Evolutionary conservation across 106 monocot genomes (phyloP).

Genomic region (Chionographis japonica): DNA sequence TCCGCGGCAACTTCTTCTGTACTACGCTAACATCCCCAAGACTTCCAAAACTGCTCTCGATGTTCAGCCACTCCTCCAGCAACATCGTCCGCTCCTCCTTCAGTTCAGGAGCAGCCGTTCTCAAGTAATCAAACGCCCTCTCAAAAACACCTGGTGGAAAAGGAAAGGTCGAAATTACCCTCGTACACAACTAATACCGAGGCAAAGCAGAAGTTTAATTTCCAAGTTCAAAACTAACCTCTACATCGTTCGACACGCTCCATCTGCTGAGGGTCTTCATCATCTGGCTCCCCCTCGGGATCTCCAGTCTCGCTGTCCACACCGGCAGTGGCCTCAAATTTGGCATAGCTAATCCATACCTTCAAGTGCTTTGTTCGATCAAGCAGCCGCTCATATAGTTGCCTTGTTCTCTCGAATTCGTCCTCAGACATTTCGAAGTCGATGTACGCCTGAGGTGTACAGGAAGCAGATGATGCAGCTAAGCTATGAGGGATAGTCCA

Average conservation of each 20-base stretch:
- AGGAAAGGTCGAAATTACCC: neutral
- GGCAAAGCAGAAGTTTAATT: neutral
- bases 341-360: constrained; percentile 92
- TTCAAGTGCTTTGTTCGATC: constrained; percentile 92
- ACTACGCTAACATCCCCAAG: constrained; percentile 67
- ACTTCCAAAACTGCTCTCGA: constrained; percentile 55
- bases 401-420: constrained; percentile 70
- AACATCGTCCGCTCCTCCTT: constrained; percentile 97
- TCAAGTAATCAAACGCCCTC: constrained; percentile 83
- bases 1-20: constrained; percentile 83
- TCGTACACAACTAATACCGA: neutral
- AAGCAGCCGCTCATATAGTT: constrained; percentile 79
- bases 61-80: constrained; percentile 86
- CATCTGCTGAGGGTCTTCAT: constrained; percentile 24
- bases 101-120: constrained; percentile 77
- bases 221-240: constrained; percentile 23
- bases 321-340: constrained; percentile 80
- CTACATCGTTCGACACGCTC: constrained; percentile 43
- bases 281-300: constrained; percentile 6
- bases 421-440: constrained; percentile 84
- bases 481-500: neutral
- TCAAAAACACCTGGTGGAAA: constrained; percentile 63
- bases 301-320: constrained; percentile 22
- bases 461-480: neutral
- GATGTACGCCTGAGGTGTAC: constrained; percentile 64